A percentile compares a stretch with the other conserved stretches of the same genome.
These are phyloP conservation scores for Kuraishia capsulata DNA, from an alignment of 805 yeast species.

Conservation along the genomic window DNA sequence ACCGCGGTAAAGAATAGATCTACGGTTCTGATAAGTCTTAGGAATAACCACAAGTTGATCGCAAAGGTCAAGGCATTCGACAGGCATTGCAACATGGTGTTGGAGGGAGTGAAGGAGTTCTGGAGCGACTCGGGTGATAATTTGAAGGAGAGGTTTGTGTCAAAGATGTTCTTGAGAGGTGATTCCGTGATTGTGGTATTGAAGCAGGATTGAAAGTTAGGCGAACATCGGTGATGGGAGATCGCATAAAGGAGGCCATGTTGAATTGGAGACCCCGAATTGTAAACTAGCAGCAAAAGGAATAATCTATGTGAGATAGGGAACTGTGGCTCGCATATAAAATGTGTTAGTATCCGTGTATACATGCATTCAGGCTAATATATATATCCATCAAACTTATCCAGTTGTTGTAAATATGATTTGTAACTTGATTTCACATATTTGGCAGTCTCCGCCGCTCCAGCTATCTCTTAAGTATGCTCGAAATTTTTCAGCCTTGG, in stretches of 20 bases:
- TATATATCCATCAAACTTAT: too few relatives aligned
- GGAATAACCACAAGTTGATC: conserved; percentile 88
- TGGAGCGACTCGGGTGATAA: conserved; percentile 53
- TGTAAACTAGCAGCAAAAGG: too few relatives aligned
- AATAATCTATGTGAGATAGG: too few relatives aligned
- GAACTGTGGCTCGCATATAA: too few relatives aligned
- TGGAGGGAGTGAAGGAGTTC: conserved; percentile 85
- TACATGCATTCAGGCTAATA: too few relatives aligned
- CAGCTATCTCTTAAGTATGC: too few relatives aligned
- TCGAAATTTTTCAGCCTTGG: too few relatives aligned
- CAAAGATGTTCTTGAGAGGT: conserved; percentile 89
- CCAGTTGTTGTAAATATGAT: too few relatives aligned
- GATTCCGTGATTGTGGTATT: conserved; percentile 87
- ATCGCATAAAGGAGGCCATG: neutral
- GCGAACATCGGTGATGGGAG: neutral
- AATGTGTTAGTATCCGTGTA: too few relatives aligned
- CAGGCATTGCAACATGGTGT: conserved; percentile 87
- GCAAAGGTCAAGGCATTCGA: conserved; percentile 93
- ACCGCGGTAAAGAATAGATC: conserved; percentile 67
- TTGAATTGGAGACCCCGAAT: too few relatives aligned
- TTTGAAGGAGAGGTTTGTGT: conserved; percentile 64
- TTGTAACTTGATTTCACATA: too few relatives aligned
- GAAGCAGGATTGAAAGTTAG: conserved; percentile 4
- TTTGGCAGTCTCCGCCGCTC: too few relatives aligned
- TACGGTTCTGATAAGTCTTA: conserved; percentile 77